These are phyloP conservation scores for Fusarium guadeloupense DNA, from an alignment of 2,329 filamentous ascomycete species.

Conservation along the genomic window DNA sequence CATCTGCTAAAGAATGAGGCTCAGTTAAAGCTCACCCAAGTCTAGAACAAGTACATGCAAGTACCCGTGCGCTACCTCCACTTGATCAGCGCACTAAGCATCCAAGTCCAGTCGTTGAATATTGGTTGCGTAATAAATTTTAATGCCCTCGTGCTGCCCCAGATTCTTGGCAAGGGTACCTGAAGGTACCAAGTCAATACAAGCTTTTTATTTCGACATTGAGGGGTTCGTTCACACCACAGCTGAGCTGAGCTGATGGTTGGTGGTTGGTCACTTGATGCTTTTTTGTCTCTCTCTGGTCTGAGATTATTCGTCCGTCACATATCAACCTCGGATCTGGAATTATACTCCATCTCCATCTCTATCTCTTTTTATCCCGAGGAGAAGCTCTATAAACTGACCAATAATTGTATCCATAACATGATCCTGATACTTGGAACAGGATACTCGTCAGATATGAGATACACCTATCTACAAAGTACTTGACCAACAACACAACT, in stretches of 20 bases:
- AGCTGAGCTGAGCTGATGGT: background rate
- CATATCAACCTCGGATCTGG: background rate
- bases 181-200: constrained; percentile 28
- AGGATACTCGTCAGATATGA: background rate
- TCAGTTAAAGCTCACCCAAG: constrained; percentile 16
- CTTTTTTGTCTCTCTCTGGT: background rate
- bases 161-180: constrained; percentile 36
- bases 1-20: constrained; percentile 18
- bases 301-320: constrained; percentile 10
- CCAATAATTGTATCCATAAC: background rate
- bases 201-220: constrained; percentile 23
- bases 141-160: constrained; percentile 35
- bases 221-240: background rate
- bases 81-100: constrained; percentile 16
- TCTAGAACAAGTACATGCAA: constrained; percentile 30
- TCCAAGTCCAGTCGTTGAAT: constrained; percentile 21
- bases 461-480: background rate
- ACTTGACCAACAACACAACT: background rate
- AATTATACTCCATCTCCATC: background rate
- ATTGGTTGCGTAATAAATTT: constrained; percentile 34
- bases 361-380: background rate
- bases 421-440: too few relatives aligned
- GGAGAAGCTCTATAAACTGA: background rate
- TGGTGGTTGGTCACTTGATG: constrained; percentile 16
- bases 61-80: constrained; percentile 28